phyloP scores from a whole-genome alignment of 2,329 filamentous ascomycete species.

The Zasmidium angulare region DNA sequence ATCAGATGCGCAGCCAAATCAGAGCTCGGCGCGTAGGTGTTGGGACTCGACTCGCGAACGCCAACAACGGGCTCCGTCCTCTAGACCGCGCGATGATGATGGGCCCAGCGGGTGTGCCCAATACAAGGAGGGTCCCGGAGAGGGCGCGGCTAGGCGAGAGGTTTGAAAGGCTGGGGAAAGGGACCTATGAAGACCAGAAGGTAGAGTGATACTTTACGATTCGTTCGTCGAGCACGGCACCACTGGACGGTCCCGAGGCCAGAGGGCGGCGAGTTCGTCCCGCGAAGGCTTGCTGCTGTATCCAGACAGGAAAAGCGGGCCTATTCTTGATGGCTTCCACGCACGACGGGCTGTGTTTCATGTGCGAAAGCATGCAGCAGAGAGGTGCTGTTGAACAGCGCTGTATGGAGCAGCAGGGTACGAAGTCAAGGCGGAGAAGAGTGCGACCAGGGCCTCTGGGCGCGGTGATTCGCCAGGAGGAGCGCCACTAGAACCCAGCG shows the following conservation, averaged over 20 bases:
- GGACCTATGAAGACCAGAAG: constrained; percentile 29
- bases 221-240: constrained; percentile 25
- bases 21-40: constrained; percentile 31
- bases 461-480: constrained; percentile 8
- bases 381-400: constrained; percentile 13
- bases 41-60: constrained; percentile 12
- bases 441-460: constrained; percentile 1
- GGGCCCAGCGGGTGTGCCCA: constrained; percentile 16
- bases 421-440: constrained; percentile 9
- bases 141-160: constrained; percentile 29
- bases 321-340: constrained; percentile 26
- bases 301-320: constrained; percentile 14
- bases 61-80: neutral
- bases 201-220: constrained; percentile 24
- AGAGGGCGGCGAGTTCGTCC: too few species aligned
- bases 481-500: neutral
- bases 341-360: constrained; percentile 25
- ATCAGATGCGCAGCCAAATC: constrained; percentile 28
- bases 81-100: constrained; percentile 9
- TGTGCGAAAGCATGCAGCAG: constrained; percentile 17
- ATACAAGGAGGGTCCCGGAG: constrained; percentile 11
- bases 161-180: constrained; percentile 30
- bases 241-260: constrained; percentile 20
- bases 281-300: constrained; percentile 7
- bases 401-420: constrained; percentile 15